These are phyloP conservation scores for Recurvomyces mirabilis DNA, from an alignment of 495 filamentous ascomycete genomes.

Conservation along the genomic window DNA sequence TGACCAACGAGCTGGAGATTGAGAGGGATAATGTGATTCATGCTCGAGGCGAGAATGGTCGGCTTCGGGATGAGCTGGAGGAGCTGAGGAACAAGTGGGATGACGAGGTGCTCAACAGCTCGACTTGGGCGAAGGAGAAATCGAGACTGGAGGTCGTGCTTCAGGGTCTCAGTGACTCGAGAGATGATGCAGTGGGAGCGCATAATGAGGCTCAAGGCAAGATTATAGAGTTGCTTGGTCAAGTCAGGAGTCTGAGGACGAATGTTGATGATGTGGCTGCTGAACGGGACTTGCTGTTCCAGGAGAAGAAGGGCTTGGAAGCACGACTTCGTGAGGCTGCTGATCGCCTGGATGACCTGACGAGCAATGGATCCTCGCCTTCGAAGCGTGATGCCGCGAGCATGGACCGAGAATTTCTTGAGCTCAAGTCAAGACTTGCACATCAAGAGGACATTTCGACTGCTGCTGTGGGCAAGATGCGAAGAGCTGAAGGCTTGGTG, in stretches of 20 bases:
- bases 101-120: slow-evolving; percentile 93
- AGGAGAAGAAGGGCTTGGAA: slow-evolving; percentile 86
- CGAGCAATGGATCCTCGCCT: slow-evolving; percentile 65
- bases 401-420: slow-evolving; percentile 79
- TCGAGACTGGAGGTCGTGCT: slow-evolving; percentile 80
- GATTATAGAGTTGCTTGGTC: slow-evolving; percentile 80
- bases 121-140: slow-evolving; percentile 98
- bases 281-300: slow-evolving; percentile 72
- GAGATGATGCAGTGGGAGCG: slow-evolving; percentile 83
- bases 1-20: slow-evolving; percentile 86
- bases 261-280: slow-evolving; percentile 75
- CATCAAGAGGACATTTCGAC: slow-evolving; percentile 89
- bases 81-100: slow-evolving; percentile 96
- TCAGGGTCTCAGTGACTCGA: slow-evolving; percentile 75
- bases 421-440: slow-evolving; percentile 79
- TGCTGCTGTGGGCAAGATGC: slow-evolving; percentile 94
- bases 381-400: slow-evolving; percentile 84
- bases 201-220: slow-evolving; percentile 92
- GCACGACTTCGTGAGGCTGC: slow-evolving; percentile 77
- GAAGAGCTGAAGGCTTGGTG: slow-evolving; percentile 80
- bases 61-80: slow-evolving; percentile 86
- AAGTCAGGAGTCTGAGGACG: slow-evolving; percentile 74
- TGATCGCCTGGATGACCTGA: slow-evolving; percentile 79
- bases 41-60: slow-evolving; percentile 47
- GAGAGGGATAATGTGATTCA: slow-evolving; percentile 75